These are phyloP conservation scores for Juncus effusus DNA, from an alignment of 176 grass and related monocot genomes.

Conservation along the genomic window DNA sequence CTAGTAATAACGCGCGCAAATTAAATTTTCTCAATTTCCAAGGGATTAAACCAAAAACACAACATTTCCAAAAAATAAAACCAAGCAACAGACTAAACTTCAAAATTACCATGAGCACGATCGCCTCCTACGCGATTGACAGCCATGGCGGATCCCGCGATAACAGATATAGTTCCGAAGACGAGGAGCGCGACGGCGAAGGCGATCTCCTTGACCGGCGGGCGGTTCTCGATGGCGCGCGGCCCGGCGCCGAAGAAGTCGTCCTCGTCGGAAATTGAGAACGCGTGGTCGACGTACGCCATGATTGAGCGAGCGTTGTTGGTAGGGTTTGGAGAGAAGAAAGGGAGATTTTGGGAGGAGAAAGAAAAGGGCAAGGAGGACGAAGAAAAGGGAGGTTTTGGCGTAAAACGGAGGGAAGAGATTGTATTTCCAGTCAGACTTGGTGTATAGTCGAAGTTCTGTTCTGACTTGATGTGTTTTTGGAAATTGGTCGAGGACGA, in stretches of 20 bases:
- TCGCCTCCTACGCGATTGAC: conserved; percentile 80
- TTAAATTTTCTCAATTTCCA: too few relatives aligned
- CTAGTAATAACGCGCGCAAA: too few relatives aligned
- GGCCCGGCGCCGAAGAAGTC: conserved; percentile 52
- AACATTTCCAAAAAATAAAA: too few relatives aligned
- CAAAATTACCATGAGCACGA: conserved; percentile 62
- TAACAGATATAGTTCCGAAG: conserved; percentile 60
- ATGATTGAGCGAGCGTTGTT: conserved; percentile 30
- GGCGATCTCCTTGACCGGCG: conserved; percentile 97
- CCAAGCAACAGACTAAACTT: not conserved
- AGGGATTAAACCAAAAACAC: too few relatives aligned
- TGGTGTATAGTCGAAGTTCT: too few relatives aligned
- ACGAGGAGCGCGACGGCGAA: conserved; percentile 87
- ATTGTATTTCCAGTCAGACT: not conserved
- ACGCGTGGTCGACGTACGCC: conserved; percentile 99
- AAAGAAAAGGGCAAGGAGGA: conserved; percentile 25
- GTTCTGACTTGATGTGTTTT: too few relatives aligned
- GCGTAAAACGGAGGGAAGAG: not conserved
- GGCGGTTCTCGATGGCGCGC: conserved; percentile 42
- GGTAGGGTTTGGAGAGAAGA: conserved; percentile 29
- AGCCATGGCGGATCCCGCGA: conserved; percentile 65
- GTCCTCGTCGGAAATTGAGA: conserved; percentile 94
- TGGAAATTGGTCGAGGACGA: too few relatives aligned
- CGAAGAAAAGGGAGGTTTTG: conserved; percentile 25
- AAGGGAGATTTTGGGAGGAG: conserved; percentile 43